Evolutionary conservation across 345 rosid species (phyloP), one percentile per base, ranked within the genome.

Genomic region (Euphorbia tirucalli): DNA sequence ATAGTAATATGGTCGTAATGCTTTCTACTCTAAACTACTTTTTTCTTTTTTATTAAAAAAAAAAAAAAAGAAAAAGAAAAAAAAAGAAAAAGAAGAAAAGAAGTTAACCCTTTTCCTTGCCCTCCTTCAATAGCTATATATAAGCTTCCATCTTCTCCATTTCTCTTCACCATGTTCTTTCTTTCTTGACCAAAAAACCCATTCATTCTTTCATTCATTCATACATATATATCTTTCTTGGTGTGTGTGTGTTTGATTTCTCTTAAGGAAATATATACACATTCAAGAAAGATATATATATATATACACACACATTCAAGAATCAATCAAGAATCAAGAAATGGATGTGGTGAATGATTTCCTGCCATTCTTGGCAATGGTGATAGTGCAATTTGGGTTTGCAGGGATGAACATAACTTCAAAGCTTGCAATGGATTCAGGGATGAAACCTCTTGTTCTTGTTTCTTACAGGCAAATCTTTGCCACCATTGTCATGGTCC

Each of bases 371-470:
- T 63, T 90, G 81, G 90, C 88, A 41, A 95, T 92, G 95, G 91
- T 89, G 18, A 37, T 83, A 18, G 89, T 90, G 46, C 97, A 92
- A 74, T 10, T 88, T 10, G 97, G 92, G 28, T 92, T 66, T 60
- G 93, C 97, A 7, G 97, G 91, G n/a, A 86, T 95, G 99, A 90
- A 84, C 75, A 84, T 95, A 37, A 85, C 85, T 7, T 89, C 97
- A 25, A 95, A 95, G 80, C 81, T 95, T 71, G 99, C 97, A 55
- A 78, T 95, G 93, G 95, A 95, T 43, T 58, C 90, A 18, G 97
- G 97, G 56, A 85, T 94, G 87, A 88, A 87, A 68, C 97, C 97
- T 66, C 86, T 88, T 60, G 79, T 95, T 54, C 90, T 95, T 66
- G 93, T 89, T 30, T 80, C 91, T 21, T 95, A 92, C 60, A 82